Conservation (phyloP, 768 basidiomycete genomes). For the Pleurotus giganteus region DNA sequence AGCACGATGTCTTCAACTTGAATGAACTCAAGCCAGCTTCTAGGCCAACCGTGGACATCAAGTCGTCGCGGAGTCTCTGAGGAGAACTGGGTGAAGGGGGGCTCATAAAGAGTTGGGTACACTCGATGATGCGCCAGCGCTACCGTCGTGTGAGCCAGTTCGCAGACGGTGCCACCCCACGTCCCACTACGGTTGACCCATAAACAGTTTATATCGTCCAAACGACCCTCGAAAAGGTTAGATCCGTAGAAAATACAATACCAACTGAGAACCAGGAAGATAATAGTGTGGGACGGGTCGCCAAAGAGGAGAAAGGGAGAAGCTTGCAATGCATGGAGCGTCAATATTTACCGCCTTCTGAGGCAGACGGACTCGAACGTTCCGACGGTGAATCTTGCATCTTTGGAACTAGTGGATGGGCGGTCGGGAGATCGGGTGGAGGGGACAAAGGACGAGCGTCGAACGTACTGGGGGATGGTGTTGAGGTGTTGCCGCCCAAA, state of each 20-base stretch:
- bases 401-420: slow-evolving; percentile 52
- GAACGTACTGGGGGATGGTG: slow-evolving; percentile 53
- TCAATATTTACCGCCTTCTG: slow-evolving; percentile 45
- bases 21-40: slow-evolving; percentile 13
- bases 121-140: slow-evolving; percentile 12
- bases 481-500: slow-evolving; percentile 48
- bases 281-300: slow-evolving; percentile 1
- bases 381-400: slow-evolving; percentile 64
- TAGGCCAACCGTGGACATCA: slow-evolving; percentile 23
- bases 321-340: slow-evolving; percentile 13
- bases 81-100: slow-evolving; percentile 6
- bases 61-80: slow-evolving; percentile 24
- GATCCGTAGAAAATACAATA: slow-evolving; percentile 10
- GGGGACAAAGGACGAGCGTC: slow-evolving; percentile 62
- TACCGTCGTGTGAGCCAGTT: background rate
- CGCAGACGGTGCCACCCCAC: background rate
- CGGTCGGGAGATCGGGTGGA: slow-evolving; percentile 51
- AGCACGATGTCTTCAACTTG: slow-evolving; percentile 24
- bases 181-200: background rate
- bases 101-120: slow-evolving; percentile 9
- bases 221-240: slow-evolving; percentile 5
- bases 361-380: slow-evolving; percentile 55
- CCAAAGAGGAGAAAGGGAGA: slow-evolving; percentile 9
- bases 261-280: slow-evolving; percentile 8
- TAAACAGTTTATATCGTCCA: slow-evolving; percentile 6